phyloP scores from a whole-genome alignment of 352 stramenopile genomes.

The Phytophthora fragariaefolia region DNA sequence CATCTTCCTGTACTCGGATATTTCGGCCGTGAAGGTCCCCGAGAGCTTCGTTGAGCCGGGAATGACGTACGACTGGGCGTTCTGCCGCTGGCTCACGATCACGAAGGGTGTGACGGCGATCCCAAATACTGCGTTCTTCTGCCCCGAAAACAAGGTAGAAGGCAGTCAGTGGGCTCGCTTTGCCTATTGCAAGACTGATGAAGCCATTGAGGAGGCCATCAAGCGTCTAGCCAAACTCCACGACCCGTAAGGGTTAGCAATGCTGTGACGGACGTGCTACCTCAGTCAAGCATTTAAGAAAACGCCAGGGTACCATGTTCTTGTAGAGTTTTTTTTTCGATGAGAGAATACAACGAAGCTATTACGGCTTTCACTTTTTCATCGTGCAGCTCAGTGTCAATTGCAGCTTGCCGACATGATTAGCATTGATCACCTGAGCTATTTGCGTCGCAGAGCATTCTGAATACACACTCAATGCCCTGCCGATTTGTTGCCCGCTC shows the following conservation, averaged over 20 bases:
- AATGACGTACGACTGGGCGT: conserved; percentile 91
- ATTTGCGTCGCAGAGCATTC: conserved; percentile 18
- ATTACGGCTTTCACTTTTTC: background rate
- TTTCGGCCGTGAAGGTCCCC: conserved; percentile 70
- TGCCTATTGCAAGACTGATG: conserved; percentile 97
- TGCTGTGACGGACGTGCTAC: conserved; percentile 14
- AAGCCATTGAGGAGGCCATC: conserved; percentile 90
- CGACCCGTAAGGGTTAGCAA: conserved; percentile 26
- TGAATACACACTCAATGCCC: background rate
- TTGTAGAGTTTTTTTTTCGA: conserved; percentile 8
- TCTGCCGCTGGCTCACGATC: conserved; percentile 93
- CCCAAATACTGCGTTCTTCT: conserved; percentile 94
- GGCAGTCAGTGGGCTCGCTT: conserved; percentile 90
- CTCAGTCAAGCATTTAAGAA: background rate
- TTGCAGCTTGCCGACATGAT: conserved; percentile 8
- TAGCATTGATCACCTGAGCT: conserved; percentile 17
- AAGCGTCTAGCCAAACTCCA: conserved; percentile 56
- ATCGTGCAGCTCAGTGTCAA: background rate
- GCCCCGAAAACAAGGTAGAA: conserved; percentile 71
- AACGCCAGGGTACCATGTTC: conserved; percentile 11
- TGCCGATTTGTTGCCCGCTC: conserved; percentile 30
- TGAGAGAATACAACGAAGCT: too few relatives aligned
- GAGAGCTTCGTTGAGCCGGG: conserved; percentile 47
- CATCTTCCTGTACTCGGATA: conserved; percentile 86
- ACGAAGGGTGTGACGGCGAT: conserved; percentile 93